Evolutionary conservation across 2,329 filamentous ascomycete species (phyloP), one percentile per base, ranked within the genome.

Genomic region (Penicillium sp.): DNA sequence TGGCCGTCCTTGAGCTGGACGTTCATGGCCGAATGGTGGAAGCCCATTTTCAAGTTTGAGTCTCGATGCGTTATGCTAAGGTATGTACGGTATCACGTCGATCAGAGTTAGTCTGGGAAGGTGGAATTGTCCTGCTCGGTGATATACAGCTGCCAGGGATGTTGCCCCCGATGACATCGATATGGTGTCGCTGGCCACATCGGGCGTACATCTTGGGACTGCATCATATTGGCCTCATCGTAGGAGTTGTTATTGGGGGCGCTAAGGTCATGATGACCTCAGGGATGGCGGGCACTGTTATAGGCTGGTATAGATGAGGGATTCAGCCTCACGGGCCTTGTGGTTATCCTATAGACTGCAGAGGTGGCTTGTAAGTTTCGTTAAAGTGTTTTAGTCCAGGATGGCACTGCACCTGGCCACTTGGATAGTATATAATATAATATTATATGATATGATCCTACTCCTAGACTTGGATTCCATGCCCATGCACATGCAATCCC

Each of bases 221-320:
- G 11, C 42, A 56, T 59, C 57, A 58, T 52, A 11, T 9, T 56
- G 36, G 37, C 34, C 48, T 58, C 54, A 59, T 48, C n/a, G 50
- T 20, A 20, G 18, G 18, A 20, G 18, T 20, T 20, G 18, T 3
- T 20, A 20, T 20, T 4, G 18, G 18, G 2, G 18, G 32, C 18
- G 18, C 34, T 9, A 36, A 36, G 11, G 11, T 53, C 52, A 55
- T 50, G n/a, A 45, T 55, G 54, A 56, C 38, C 44, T 56, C 54
- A 55, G 41, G 27, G 41, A 31, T 16, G 5, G 26, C 13, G 20
- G 38, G 20, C 29, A 23, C 14, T 29, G 37, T 10, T 10, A 34
- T 13, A 14, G 11, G 16, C 6, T 6, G 18, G 18, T 13, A 40
- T 24, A 38, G 31, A 26, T 16, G 11, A 10, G 2, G 20, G n/a